Percentiles rank a stretch among this genome's conserved stretches.
These are phyloP conservation scores for Posidonia australis DNA, from an alignment of 106 monocot species.

Conservation along the genomic window DNA sequence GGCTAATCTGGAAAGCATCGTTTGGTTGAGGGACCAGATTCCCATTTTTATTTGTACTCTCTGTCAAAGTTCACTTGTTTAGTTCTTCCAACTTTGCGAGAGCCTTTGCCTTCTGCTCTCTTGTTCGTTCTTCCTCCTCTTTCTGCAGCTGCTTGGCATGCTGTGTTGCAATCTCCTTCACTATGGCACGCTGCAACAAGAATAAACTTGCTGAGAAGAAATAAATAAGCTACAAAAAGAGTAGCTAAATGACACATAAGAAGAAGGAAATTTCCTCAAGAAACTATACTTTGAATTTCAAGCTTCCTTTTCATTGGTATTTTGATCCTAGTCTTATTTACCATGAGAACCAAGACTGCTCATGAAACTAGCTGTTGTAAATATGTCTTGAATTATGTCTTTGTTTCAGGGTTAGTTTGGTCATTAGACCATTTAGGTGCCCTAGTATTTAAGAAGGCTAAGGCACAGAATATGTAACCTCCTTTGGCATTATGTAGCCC, in stretches of 20 bases:
- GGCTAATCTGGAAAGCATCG: slow-evolving; percentile 4
- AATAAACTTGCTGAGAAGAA: neutral
- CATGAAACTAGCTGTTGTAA: no score
- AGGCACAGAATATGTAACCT: no score
- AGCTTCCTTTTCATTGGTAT: no score
- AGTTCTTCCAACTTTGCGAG: slow-evolving; percentile 86
- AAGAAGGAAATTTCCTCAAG: no score
- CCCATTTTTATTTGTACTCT: slow-evolving; percentile 17
- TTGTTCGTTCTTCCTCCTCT: slow-evolving; percentile 76
- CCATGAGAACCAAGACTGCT: no score
- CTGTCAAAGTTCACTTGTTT: slow-evolving; percentile 40
- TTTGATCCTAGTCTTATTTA: no score
- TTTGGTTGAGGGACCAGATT: slow-evolving; percentile 5
- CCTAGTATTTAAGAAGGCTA: no score
- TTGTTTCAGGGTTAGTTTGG: no score
- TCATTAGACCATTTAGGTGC: no score
- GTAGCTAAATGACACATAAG: neutral
- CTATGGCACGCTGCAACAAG: slow-evolving; percentile 38
- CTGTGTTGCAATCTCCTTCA: slow-evolving; percentile 64
- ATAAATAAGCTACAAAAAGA: neutral
- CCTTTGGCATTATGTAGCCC: no score
- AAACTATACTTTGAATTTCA: no score
- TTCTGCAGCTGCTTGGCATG: slow-evolving; percentile 59
- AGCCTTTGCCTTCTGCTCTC: slow-evolving; percentile 83
- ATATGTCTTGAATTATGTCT: no score